Evolutionary conservation across 768 basidiomycete species (phyloP).

Genomic region (Porphyrellus cyaneotinctus): DNA sequence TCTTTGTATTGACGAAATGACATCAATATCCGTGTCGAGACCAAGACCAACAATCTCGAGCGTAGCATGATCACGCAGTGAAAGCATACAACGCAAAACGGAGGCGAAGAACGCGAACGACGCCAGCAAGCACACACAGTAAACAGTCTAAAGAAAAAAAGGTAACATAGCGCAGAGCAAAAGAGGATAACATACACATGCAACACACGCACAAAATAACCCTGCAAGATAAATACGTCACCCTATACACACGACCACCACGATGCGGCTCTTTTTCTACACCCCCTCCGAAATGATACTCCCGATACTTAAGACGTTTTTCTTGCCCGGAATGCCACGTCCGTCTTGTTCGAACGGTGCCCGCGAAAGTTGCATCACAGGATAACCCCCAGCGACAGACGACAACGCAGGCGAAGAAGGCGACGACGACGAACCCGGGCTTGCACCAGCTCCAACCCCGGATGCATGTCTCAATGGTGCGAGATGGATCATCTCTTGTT

Average conservation of each 20-base stretch:
- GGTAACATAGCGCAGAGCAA: too few species aligned
- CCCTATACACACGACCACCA: background rate
- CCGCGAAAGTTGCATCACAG: conserved; percentile 30
- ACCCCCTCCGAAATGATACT: conserved; percentile 59
- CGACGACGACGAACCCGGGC: conserved; percentile 20
- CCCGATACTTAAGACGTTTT: conserved; percentile 65
- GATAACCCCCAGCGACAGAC: conserved; percentile 17
- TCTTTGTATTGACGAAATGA: too few species aligned
- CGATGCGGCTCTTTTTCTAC: background rate
- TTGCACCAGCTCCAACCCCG: conserved; percentile 7
- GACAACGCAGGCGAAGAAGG: conserved; percentile 29
- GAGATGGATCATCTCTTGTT: conserved; percentile 34
- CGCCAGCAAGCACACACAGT: too few species aligned
- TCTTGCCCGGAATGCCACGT: conserved; percentile 41
- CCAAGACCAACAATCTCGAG: too few species aligned
- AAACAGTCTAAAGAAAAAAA: too few species aligned
- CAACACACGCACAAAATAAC: background rate
- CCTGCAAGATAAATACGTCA: background rate
- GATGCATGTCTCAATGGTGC: conserved; percentile 30
- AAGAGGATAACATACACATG: background rate
- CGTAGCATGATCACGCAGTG: too few species aligned
- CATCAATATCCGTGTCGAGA: too few species aligned
- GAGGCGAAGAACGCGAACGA: too few species aligned
- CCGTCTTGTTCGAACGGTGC: conserved; percentile 31
- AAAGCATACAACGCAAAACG: too few species aligned